Base-by-base conservation (phyloP, 257 asterid genomes). In the Ilex aquifolium region DNA sequence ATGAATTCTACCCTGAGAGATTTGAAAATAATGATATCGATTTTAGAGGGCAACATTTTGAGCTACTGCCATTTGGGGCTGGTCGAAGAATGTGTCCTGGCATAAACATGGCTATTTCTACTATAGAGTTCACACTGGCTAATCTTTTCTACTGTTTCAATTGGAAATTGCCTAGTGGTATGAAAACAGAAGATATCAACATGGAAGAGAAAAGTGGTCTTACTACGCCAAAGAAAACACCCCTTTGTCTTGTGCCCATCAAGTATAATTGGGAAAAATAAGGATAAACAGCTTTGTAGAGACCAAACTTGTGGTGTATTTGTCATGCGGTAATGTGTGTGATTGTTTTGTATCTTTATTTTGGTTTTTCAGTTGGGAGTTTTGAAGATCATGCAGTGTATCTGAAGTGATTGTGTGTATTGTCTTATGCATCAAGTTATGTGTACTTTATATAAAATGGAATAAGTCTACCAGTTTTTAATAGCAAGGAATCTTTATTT, bases 41-140 rank as follows among this genome's bases (percentile, higher is more conserved):
- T 48, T 67, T 66, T n/a, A 30, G 63, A 36, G 77, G 80, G 53
- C 68, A 29, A 31, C 56, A 75, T 49, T 71, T 62, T 50, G 77
- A 71, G 69, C 60, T 74, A 10, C 13, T 74, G 62, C 65, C 77
- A 10, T 75, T 75, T 46, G 80, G 80, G 29, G 73, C 61, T 39
- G 80, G 80, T 2, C 57, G 72, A 32, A 59, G 78, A 51, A 21
- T 55, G 17, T 62, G 75, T 49, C 69, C 71, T 0, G 73, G 61
- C 10, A 62, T 63, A 42, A 61, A 17, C 56, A 54, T 14, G 11
- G 49, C 74, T 4, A 50, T 59, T 16, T 60, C 61, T 10, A 53
- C 62, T 13, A 32, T 67, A 32, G 80, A 70, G 64, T 51, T 70
- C n/a, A 60, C 59, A 3, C 42, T 70, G 61, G 80, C 74, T 13